These are phyloP conservation scores for Kentomonas sorsogonicus DNA, from an alignment of 208 protist species.

Conservation along the genomic window DNA sequence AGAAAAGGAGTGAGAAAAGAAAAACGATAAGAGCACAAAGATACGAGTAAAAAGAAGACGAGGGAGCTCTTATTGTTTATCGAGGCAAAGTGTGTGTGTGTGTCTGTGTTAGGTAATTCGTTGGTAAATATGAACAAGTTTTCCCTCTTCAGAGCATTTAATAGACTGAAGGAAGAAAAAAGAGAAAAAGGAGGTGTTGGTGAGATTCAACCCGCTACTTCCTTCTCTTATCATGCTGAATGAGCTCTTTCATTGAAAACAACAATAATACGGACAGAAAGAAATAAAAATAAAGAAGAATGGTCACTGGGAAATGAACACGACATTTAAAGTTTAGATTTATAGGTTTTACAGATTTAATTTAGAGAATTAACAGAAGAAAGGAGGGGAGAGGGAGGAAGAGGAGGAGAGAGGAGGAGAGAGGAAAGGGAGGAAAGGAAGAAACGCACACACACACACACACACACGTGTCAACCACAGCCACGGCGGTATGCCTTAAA, in stretches of 20 bases:
- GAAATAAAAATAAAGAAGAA: no score
- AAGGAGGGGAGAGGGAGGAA: not conserved
- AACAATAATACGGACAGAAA: no score
- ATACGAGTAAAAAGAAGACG: slow-evolving; percentile 5
- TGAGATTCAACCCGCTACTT: not conserved
- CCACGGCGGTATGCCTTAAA: slow-evolving; percentile 9
- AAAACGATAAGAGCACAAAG: not conserved
- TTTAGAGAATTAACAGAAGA: no score
- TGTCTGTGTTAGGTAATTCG: no score
- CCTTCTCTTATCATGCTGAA: not conserved
- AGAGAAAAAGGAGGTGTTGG: not conserved
- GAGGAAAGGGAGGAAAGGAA: not conserved
- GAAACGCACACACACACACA: not conserved
- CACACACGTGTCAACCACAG: not conserved
- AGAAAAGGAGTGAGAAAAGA: not conserved
- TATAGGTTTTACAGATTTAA: no score
- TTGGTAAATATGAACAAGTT: no score
- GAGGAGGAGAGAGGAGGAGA: not conserved
- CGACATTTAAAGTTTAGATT: no score
- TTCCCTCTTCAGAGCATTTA: no score
- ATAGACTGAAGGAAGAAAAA: not conserved
- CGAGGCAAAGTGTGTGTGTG: no score
- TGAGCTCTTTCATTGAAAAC: not conserved
- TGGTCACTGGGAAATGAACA: no score
- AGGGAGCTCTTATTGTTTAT: no score